Conservation (phyloP, 371 early-diverging fungal genomes). For the Mucor indicus region DNA sequence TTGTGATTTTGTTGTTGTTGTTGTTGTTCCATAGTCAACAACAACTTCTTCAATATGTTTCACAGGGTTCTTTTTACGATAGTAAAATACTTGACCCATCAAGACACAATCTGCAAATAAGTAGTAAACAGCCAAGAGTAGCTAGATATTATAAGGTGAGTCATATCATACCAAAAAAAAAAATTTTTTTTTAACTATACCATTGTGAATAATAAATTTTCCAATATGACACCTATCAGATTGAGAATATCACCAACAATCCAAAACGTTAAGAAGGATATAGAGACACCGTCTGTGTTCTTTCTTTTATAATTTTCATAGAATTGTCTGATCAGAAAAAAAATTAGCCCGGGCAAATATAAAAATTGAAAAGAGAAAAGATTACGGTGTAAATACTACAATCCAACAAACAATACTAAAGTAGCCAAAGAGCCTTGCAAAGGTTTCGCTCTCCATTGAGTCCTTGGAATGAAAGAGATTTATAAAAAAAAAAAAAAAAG, state of each 20-base stretch:
- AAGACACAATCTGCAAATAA: conserved; percentile 44
- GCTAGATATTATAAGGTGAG: conserved; percentile 16
- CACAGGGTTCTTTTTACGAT: conserved; percentile 29
- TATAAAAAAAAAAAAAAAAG: background rate
- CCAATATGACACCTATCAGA: conserved; percentile 70
- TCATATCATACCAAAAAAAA: background rate
- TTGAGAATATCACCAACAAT: conserved; percentile 80
- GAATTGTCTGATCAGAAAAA: conserved; percentile 46
- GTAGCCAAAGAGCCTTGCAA: conserved; percentile 44
- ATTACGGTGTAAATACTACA: conserved; percentile 69
- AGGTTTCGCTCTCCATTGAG: conserved; percentile 12
- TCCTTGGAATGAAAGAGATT: background rate
- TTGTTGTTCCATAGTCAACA: conserved; percentile 2
- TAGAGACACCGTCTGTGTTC: conserved; percentile 65
- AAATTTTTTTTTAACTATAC: conserved; percentile 26
- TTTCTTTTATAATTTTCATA: conserved; percentile 60
- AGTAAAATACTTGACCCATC: conserved; percentile 56
- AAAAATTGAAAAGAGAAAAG: background rate
- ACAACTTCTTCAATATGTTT: conserved; percentile 15
- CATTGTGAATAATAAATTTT: conserved; percentile 69
- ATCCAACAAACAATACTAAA: conserved; percentile 64
- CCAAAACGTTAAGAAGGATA: conserved; percentile 75
- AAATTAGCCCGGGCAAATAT: background rate
- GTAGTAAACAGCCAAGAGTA: conserved; percentile 50
- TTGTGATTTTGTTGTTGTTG: background rate